These are phyloP conservation scores for Penicillium sp. DNA, from an alignment of 2,329 filamentous ascomycete genomes.

Conservation along the genomic window DNA sequence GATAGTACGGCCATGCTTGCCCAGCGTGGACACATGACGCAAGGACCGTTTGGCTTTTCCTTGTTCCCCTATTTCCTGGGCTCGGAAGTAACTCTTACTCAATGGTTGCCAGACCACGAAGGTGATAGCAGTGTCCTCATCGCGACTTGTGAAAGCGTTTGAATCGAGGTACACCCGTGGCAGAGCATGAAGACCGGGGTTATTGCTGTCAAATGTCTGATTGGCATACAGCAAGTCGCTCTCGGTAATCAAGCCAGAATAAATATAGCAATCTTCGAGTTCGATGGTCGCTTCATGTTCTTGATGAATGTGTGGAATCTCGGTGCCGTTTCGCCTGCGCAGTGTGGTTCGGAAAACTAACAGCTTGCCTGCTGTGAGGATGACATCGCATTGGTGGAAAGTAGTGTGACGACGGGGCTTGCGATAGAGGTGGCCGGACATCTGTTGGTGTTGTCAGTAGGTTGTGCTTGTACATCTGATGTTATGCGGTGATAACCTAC, in stretches of 20 bases:
- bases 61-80: conserved; percentile 38
- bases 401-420: conserved; percentile 62
- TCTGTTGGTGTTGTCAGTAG: conserved; percentile 30
- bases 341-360: conserved; percentile 62
- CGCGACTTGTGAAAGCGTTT: conserved; percentile 60
- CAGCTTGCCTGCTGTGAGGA: conserved; percentile 59
- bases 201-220: conserved; percentile 62
- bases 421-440: conserved; percentile 61
- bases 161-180: conserved; percentile 58
- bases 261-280: conserved; percentile 63
- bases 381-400: conserved; percentile 59
- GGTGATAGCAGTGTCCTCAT: conserved; percentile 64
- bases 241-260: conserved; percentile 62
- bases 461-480: neutral
- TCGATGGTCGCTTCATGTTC: conserved; percentile 59
- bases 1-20: conserved; percentile 59
- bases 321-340: conserved; percentile 53
- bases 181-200: conserved; percentile 57
- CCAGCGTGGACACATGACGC: conserved; percentile 59
- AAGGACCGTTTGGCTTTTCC: conserved; percentile 48
- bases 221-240: conserved; percentile 63
- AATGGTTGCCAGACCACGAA: conserved; percentile 66
- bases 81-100: conserved; percentile 55
- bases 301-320: conserved; percentile 60
- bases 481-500: conserved; percentile 25